Base-by-base conservation (phyloP, 2,329 filamentous ascomycete genomes). In the Colletotrichum sp. region DNA sequence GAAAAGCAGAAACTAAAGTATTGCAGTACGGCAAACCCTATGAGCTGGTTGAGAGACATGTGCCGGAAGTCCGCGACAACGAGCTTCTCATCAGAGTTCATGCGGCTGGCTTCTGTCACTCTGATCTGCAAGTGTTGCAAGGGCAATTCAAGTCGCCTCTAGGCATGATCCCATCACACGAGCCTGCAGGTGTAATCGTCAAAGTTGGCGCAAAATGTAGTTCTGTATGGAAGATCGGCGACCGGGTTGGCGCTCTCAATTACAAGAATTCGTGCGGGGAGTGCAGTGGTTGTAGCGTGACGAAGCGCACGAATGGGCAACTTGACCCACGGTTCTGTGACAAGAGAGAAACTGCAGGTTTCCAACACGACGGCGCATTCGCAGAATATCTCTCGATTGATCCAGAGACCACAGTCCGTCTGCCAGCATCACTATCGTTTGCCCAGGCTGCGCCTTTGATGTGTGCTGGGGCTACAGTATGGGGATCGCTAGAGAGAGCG, bases 51-150 rank as follows among this genome's bases (percentile, higher is more conserved):
- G 66, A 66, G 15, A 74, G 67, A 21, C 69, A 73, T 16, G 67
- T 78, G 1, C 82, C 82, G 5, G 34, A 54, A 7, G 77, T 81
- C 34, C 75, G 70, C 29, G 77, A 78, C 12, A 58, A 77, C 61
- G 79, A 83, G 27, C 77, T 84, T 6, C 78, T 84, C 21, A 70
- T 84, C 69, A 76, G 77, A 33, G 75, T 83, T 57, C 75, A 81
- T 34, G 82, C 82, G 4, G 82, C 82, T 8, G 80, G 82, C 1
- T 84, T 83, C 75, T 84, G 83, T 68, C 82, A 83, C 63, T 83
- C 82, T 4, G 83, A 84, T 58, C 74, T 82, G 11, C 83, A 84
- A 67, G 82, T 82, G 11, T 70, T 81, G 2, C 79, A 81, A 11
- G 82, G 83, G 12, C 78, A 82, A 24, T 83, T 81, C 71, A 66